Base-by-base conservation (phyloP, 257 asterid species). In the Perilla frutescens region DNA sequence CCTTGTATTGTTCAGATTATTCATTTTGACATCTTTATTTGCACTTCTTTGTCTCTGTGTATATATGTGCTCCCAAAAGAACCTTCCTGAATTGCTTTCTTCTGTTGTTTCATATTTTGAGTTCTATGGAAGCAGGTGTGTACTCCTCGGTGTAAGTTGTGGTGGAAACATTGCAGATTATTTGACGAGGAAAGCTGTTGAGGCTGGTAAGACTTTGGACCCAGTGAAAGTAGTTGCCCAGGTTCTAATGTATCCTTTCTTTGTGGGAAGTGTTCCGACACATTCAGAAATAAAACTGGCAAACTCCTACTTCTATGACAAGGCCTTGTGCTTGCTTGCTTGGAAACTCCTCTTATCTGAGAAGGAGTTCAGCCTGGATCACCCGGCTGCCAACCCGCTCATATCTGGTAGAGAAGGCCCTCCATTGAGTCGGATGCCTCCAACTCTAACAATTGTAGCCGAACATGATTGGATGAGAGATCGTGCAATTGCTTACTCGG, bases 211-310 rank as follows among this genome's bases (percentile, higher is more conserved):
- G 51, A 88, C 79, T 72, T 79, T 91, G 80, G 96, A 94, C 76
- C 99, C 99, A 26, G 96, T 91, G 53, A 91, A 89, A 72, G 97
- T 91, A 44, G 97, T 94, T 26, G 99, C 97, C 99, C 98, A 90
- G 77, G 96, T 92, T 61, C 76, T 92, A 81, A 90, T 88, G 98
- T 92, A 92, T 69, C 98, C 99, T 2, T 94, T 90, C 54, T 94
- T 94, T 90, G 88, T 83, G 13, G 97, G 99, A 78, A 90, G 87
- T 62, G 83, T 82, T 66, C 97, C 97, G 1, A 94, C 97, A 4
- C 97, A 77, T 44, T 91, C 99, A 5, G 97, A 91, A 81, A 90
- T 88, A 78, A 90, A 81, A 78, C 81, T 90, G 45, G 86, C 97
- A 59, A 94, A 94, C 77, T 90, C 99, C 56, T 94, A 94, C 80